Conservation (phyloP, 2,329 filamentous ascomycete genomes). For the Pleomassaria siparia region DNA sequence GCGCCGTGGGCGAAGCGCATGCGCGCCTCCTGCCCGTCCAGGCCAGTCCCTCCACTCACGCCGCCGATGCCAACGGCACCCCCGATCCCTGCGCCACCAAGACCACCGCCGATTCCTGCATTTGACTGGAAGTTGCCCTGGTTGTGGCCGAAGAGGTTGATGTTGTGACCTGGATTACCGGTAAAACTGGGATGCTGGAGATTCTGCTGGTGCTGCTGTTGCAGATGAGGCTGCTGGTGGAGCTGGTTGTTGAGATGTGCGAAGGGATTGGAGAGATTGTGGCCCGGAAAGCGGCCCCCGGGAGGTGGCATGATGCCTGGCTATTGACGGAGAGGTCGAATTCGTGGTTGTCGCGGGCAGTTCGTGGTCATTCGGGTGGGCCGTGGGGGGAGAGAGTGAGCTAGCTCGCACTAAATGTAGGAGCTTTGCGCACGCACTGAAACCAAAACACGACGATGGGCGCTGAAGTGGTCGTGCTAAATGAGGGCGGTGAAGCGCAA, state of each 20-base stretch:
- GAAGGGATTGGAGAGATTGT: slow-evolving; percentile 61
- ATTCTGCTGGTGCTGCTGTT: slow-evolving; percentile 53
- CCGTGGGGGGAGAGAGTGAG: not conserved
- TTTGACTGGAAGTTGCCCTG: slow-evolving; percentile 49
- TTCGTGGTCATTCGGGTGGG: slow-evolving; percentile 6
- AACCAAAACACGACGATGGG: not conserved
- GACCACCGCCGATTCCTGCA: slow-evolving; percentile 57
- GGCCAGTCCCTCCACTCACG: slow-evolving; percentile 61
- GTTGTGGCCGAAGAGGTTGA: slow-evolving; percentile 54
- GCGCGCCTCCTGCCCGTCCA: slow-evolving; percentile 83
- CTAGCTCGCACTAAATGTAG: not conserved
- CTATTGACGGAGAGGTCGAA: slow-evolving; percentile 19
- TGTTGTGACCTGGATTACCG: slow-evolving; percentile 60
- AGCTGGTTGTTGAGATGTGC: slow-evolving; percentile 54
- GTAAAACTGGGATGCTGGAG: slow-evolving; percentile 71
- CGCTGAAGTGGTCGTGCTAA: not conserved
- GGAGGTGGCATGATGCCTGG: slow-evolving; percentile 57
- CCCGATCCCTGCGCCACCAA: slow-evolving; percentile 58
- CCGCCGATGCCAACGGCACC: slow-evolving; percentile 57
- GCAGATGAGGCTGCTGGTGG: slow-evolving; percentile 50
- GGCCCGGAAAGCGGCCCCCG: slow-evolving; percentile 60
- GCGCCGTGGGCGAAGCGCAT: slow-evolving; percentile 82
- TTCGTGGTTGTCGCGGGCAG: slow-evolving; percentile 4
- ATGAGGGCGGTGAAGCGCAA: not conserved
- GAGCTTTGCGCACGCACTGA: not conserved